A percentile compares a stretch with the other conserved stretches of the same genome.
Conservation (phyloP, 2,329 filamentous ascomycete genomes). For the Amauroascus verrucosus region DNA sequence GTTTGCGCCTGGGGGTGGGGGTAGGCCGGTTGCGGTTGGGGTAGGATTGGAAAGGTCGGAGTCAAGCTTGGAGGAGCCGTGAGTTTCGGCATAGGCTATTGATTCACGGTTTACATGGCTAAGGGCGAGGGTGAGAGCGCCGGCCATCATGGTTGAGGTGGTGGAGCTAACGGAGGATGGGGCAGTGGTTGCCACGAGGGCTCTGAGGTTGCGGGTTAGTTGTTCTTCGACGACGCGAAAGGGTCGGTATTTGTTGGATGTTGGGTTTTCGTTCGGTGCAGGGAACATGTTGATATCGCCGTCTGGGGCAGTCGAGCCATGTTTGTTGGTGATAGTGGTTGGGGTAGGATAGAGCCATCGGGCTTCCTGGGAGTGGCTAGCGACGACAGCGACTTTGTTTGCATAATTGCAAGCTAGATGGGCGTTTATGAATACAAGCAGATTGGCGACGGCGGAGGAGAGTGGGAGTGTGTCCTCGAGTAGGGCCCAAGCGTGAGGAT, state of each 20-base stretch:
- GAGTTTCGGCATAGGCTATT: slow-evolving; percentile 52
- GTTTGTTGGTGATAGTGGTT: slow-evolving; percentile 8
- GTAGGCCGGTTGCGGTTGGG: slow-evolving; percentile 16
- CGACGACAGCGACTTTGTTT: slow-evolving; percentile 85
- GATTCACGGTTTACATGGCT: slow-evolving; percentile 80
- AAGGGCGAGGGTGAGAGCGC: slow-evolving; percentile 79
- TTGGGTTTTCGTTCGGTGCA: slow-evolving; percentile 12
- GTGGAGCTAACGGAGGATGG: slow-evolving; percentile 40
- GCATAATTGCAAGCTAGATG: slow-evolving; percentile 89
- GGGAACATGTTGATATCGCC: slow-evolving; percentile 50
- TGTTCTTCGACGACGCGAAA: slow-evolving; percentile 79
- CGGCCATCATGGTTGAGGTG: slow-evolving; percentile 77
- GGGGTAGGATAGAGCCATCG: slow-evolving; percentile 76
- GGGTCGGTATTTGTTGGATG: slow-evolving; percentile 83
- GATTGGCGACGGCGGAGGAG: slow-evolving; percentile 71
- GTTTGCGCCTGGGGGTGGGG: slow-evolving; percentile 14
- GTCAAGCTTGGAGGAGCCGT: slow-evolving; percentile 37
- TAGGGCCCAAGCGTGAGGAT: slow-evolving; percentile 84
- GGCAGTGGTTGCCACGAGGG: slow-evolving; percentile 60
- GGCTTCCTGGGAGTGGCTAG: slow-evolving; percentile 75
- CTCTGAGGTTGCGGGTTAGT: slow-evolving; percentile 61
- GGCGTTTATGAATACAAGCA: slow-evolving; percentile 93
- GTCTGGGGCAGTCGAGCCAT: slow-evolving; percentile 24
- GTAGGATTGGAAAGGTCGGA: slow-evolving; percentile 25
- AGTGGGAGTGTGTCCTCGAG: slow-evolving; percentile 66